Base-by-base conservation (phyloP, 352 stramenopile species). In the Globisporangium barbulae region DNA sequence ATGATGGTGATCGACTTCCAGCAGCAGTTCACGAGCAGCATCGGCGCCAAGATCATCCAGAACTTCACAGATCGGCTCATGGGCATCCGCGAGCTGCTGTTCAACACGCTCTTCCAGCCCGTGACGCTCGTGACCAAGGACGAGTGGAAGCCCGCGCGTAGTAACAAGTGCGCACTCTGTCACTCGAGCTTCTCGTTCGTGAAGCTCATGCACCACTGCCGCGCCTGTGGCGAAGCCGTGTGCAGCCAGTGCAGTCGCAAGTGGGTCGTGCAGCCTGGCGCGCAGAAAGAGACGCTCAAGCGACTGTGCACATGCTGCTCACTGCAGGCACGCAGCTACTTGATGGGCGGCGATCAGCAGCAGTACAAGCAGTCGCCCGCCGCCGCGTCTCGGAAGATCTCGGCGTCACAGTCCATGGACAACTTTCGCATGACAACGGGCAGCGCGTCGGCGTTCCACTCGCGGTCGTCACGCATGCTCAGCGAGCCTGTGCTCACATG, bases 1-100 rank as follows among this genome's bases (percentile, higher is more conserved):
- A 93, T 94, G 86, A 82, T 91, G 70, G 78, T 94, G 15, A 81
- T 94, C 55, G 86, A 94, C 66, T 94, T 94, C 68, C 82, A 92
- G 70, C 75, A 91, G 53, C 83, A 91, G 53, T 93, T 94, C 55
- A 69, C 75, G 17, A 79, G 63, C 42, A 77, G 67, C 28, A 73
- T 92, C 6, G 76, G 70, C 53, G 69, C 76, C 17, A 85, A 88
- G 54, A 90, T 94, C 44, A 84, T 94, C 52, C 70, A 87, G 50
- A 90, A 85, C 59, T 94, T 91, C 62, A 90, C 81, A 0, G 80
- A 85, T 37, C 74, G 86, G 30, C 79, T 94, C n/a, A 72, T 90
- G 31, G 83, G 83, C 37, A 90, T 94, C 22, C 86, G 86, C 50
- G 83, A 94, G 56, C 69, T 91, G 53, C 78, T 94, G 6, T 93